Base-by-base conservation (phyloP, 208 protist genomes). In the Herpetomonas samuelpessoai region DNA sequence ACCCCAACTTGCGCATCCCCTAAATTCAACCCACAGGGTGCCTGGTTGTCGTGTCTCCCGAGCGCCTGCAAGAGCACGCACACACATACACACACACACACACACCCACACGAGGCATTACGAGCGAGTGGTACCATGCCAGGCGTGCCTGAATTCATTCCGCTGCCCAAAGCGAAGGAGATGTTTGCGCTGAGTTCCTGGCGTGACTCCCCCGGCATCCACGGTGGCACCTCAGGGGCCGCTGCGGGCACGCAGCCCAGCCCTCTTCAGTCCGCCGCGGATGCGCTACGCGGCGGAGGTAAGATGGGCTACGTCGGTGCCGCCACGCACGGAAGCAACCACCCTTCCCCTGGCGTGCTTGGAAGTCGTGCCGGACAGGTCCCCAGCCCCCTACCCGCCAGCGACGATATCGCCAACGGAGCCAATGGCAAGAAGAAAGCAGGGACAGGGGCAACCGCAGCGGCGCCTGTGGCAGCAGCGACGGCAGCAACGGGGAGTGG, bases 121-220 rank as follows among this genome's bases (percentile, higher is more conserved):
- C 59, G 29, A 52, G 28, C 54, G 56, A 58, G 25, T 3, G 27
- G 21, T 22, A 52, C 31, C 14, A 88, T 89, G 82, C 72, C 83
- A 7, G 47, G 69, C 38, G 49, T 73, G 14, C 86, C 86, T 14
- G 76, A 93, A 44, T 93, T 85, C 67, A 93, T 93, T 61, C 80
- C 86, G 10, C 67, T 93, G 38, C 63, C 71, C 12, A 87, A 88
- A 65, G 62, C 72, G 45, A 88, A 88, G 71, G 79, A 88, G 53
- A 81, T 87, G 71, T 86, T 87, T 26, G 82, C 75, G 31, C 66
- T 90, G 50, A 66, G 64, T 30, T 88, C 76, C 14, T 90, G 86
- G 83, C 82, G 86, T 9, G 83, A 86, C 64, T 82, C 78, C 9
- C 79, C 81, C 12, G 60, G 39, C n/a, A 21, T 65, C 28, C 70